Conservation (phyloP, 2,329 filamentous ascomycete species). For the Ophiognomonia clavigignenti-juglandacearum region DNA sequence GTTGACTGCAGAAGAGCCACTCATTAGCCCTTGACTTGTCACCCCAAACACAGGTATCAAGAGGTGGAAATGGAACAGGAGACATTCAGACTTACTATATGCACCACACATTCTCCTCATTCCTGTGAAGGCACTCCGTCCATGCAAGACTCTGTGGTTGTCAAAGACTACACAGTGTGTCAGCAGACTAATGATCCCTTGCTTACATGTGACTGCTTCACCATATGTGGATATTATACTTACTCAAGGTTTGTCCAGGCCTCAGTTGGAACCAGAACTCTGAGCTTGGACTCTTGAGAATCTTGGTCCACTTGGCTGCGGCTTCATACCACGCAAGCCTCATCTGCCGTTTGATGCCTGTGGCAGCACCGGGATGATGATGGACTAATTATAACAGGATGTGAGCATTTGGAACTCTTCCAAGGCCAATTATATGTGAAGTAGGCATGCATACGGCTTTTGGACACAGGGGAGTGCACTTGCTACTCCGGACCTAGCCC, state of each 20-base stretch:
- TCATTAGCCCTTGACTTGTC: conserved; percentile 13
- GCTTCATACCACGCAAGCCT: conserved; percentile 67
- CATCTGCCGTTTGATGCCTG: not conserved
- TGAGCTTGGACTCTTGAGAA: conserved; percentile 59
- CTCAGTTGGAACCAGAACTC: conserved; percentile 78
- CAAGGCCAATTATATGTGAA: no score
- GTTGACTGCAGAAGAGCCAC: conserved; percentile 51
- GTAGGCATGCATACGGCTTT: no score
- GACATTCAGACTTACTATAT: conserved; percentile 62
- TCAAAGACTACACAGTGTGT: conserved; percentile 65
- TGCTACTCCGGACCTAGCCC: no score
- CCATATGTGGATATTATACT: not conserved
- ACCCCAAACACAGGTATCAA: not conserved
- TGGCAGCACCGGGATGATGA: no score
- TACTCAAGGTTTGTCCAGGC: conserved; percentile 74
- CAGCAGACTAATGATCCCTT: not conserved
- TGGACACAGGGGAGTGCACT: no score
- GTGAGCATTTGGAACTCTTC: no score
- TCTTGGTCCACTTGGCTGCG: conserved; percentile 66
- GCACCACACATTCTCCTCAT: conserved; percentile 84
- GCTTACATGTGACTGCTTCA: not conserved
- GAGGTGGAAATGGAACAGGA: not conserved
- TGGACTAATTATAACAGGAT: no score
- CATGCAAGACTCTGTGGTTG: conserved; percentile 93
- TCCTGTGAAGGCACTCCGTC: conserved; percentile 76